These are phyloP conservation scores for Psilocybe azurescens DNA, from an alignment of 768 basidiomycete genomes.

Conservation along the genomic window DNA sequence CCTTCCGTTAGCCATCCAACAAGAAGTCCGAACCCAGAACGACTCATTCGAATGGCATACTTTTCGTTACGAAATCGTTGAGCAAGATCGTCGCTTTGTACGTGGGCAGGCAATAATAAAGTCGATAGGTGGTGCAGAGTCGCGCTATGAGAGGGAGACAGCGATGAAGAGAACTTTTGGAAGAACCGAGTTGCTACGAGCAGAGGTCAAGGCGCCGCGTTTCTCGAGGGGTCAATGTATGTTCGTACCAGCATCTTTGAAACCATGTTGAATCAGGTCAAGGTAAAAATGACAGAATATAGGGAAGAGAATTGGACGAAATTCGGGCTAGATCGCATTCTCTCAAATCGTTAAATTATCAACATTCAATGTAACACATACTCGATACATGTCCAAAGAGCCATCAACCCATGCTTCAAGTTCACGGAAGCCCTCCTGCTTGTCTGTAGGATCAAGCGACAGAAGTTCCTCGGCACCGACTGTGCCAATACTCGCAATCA, in stretches of 20 bases:
- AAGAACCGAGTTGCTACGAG: constrained; percentile 76
- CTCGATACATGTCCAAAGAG: constrained; percentile 90
- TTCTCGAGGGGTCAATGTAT: not conserved
- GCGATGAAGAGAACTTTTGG: constrained; percentile 67
- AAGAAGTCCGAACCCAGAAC: constrained; percentile 89
- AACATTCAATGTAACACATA: constrained; percentile 38
- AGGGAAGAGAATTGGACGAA: constrained; percentile 91
- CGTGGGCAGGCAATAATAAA: constrained; percentile 81
- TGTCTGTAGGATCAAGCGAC: constrained; percentile 82
- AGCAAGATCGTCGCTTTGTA: constrained; percentile 81
- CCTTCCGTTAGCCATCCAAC: constrained; percentile 98
- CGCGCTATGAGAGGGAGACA: constrained; percentile 67
- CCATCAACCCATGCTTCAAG: constrained; percentile 90
- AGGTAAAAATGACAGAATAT: constrained; percentile 98
- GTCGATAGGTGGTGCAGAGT: constrained; percentile 82
- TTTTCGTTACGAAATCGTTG: constrained; percentile 90
- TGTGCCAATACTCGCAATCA: constrained; percentile 78
- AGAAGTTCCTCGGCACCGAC: constrained; percentile 85
- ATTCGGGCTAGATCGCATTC: constrained; percentile 73
- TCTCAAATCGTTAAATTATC: constrained; percentile 10
- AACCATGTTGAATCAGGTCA: constrained; percentile 89
- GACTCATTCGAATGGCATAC: constrained; percentile 88
- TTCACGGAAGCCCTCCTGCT: constrained; percentile 85
- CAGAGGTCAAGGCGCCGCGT: constrained; percentile 14
- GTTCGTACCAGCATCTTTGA: constrained; percentile 83